These are phyloP conservation scores for Salix caprea DNA, from an alignment of 345 rosid species.

Conservation along the genomic window DNA sequence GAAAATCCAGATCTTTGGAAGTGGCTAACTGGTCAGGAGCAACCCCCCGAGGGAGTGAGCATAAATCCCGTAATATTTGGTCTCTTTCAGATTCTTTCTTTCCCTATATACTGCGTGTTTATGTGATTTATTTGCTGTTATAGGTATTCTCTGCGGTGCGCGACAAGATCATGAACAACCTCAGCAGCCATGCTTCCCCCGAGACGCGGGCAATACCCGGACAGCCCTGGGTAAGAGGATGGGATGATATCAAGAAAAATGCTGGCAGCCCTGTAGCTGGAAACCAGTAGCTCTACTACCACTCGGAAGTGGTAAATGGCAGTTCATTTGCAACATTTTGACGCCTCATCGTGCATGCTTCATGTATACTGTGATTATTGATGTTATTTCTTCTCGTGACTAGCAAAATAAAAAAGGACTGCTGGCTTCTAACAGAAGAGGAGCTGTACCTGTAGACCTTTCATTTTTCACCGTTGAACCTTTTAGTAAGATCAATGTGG, in stretches of 20 bases:
- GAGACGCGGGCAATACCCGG: slow-evolving; percentile 59
- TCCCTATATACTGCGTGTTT: background rate
- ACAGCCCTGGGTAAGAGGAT: slow-evolving; percentile 70
- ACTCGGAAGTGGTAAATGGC: background rate
- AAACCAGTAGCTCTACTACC: slow-evolving; percentile 40
- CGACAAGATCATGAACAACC: slow-evolving; percentile 62
- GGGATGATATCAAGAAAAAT: slow-evolving; percentile 69
- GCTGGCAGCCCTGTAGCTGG: slow-evolving; percentile 45
- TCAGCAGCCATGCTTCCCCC: slow-evolving; percentile 46
- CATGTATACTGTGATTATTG: background rate
- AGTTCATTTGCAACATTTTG: background rate
- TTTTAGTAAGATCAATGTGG: background rate
- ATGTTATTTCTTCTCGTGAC: background rate
- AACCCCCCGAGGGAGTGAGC: slow-evolving; percentile 71
- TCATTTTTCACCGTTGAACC: background rate
- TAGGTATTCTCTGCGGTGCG: slow-evolving; percentile 72
- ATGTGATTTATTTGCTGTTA: slow-evolving; percentile 3
- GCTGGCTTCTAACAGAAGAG: background rate
- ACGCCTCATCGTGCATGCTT: background rate
- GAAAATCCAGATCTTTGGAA: slow-evolving; percentile 97
- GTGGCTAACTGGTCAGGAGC: slow-evolving; percentile 86
- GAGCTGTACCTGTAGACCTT: background rate
- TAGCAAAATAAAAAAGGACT: background rate
- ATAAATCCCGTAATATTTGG: slow-evolving; percentile 43
- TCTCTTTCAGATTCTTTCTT: background rate